Conservation (phyloP, 805 yeast species). For the Yarrowia sp. region DNA sequence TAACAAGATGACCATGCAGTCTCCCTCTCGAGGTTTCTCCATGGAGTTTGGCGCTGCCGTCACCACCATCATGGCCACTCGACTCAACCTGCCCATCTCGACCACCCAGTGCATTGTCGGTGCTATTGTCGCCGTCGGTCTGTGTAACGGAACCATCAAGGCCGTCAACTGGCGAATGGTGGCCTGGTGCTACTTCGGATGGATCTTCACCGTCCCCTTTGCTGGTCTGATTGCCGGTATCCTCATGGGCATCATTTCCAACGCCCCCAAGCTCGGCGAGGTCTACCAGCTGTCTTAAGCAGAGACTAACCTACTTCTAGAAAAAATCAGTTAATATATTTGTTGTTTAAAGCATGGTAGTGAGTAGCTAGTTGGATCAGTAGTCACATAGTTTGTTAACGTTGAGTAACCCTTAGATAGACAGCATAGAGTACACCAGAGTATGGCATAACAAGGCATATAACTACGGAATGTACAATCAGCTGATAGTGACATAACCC, state of each 20-base stretch:
- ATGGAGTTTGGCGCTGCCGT: constrained; percentile 77
- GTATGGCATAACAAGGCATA: no score
- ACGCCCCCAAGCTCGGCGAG: constrained; percentile 40
- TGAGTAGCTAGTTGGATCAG: no score
- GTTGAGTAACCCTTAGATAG: no score
- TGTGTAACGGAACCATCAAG: constrained; percentile 61
- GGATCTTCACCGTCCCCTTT: constrained; percentile 69
- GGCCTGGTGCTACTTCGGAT: constrained; percentile 65
- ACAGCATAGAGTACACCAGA: no score
- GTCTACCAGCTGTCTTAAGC: constrained; percentile 32
- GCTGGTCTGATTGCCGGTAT: constrained; percentile 74
- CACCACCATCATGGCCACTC: constrained; percentile 73
- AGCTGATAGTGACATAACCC: no score
- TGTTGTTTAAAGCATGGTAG: background rate
- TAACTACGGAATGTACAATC: no score
- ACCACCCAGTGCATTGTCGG: constrained; percentile 80
- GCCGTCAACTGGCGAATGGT: constrained; percentile 79
- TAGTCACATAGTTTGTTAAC: no score
- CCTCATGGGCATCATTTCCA: constrained; percentile 37
- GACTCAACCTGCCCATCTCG: constrained; percentile 66
- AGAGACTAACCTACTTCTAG: background rate
- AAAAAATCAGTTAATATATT: background rate
- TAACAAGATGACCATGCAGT: constrained; percentile 68
- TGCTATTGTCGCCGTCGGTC: constrained; percentile 71
- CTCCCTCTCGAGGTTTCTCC: constrained; percentile 75